Base-by-base conservation (phyloP, 2,329 filamentous ascomycete species). In the Fusarium oligoseptatum region DNA sequence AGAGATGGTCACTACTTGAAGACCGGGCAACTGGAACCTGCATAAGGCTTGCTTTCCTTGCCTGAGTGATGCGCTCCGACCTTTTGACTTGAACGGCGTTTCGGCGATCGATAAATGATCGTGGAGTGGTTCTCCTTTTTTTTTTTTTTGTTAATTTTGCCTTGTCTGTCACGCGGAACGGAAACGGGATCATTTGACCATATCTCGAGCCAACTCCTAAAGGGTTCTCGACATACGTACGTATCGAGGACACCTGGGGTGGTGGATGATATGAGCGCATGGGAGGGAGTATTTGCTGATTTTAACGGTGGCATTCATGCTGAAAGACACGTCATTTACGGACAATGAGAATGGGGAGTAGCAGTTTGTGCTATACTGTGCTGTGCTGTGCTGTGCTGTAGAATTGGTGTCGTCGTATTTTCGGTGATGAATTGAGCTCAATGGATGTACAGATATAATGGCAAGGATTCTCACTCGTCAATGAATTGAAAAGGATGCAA, bases 21-120 rank as follows among this genome's bases (percentile, higher is more conserved):
- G 36, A n/a, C 55, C 39, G 12, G 39, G 43, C 29, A 17, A n/a
- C 29, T 27, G 17, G n/a, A 43, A 45, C 32, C 36, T 57, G 32
- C 32, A 29, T 12, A 10, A 32, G 32, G 32, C 32, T 32, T 32
- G 32, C 32, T 32, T 32, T 29, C 27, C 27, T 29, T 29, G 39
- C 29, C 4, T 32, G 7, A 52, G 27, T 20, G 32, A 39, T 29
- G 36, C 62, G 29, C 12, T 39, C 52, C 37, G 29, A 24, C 36
- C 36, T 37, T 10, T 34, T 29, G 29, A 32, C 41, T 37, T 37
- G 34, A 50, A 62, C 34, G 68, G 74, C 68, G 68, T 74, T 76
- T 55, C 20, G 64, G 68, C 68, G 45, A 72, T 55, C 9, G 8
- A 52, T 57, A 43, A 36, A 34, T 43, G 43, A 37, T 68, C 43